phyloP scores from a whole-genome alignment of 2,329 filamentous ascomycete genomes.

The Alternaria gansuensis region DNA sequence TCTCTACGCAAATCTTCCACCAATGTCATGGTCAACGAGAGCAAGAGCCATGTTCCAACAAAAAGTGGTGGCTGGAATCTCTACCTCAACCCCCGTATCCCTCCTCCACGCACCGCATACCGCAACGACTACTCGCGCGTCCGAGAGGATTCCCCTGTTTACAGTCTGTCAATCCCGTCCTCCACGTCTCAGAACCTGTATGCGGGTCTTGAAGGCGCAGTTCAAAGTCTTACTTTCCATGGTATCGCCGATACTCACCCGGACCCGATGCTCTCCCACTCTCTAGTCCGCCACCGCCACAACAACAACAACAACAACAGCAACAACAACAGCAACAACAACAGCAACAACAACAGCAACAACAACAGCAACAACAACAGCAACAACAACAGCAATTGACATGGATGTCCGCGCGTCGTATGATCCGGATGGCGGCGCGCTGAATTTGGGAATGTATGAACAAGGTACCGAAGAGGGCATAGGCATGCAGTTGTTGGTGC shows the following conservation, averaged over 20 bases:
- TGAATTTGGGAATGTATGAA: slow-evolving; percentile 59
- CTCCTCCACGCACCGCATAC: slow-evolving; percentile 26
- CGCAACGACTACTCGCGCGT: slow-evolving; percentile 30
- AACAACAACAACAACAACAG: background rate
- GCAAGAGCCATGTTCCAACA: slow-evolving; percentile 4
- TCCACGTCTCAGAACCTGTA: slow-evolving; percentile 57
- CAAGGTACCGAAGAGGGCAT: slow-evolving; percentile 49
- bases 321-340: too few relatives aligned
- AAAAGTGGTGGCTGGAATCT: slow-evolving; percentile 56
- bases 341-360: too few relatives aligned
- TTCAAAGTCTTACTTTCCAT: slow-evolving; percentile 57
- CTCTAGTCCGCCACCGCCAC: slow-evolving; percentile 24
- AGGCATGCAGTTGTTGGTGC: slow-evolving; percentile 54
- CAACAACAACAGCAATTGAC: background rate
- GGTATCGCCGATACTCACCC: slow-evolving; percentile 55
- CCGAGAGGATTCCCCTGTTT: slow-evolving; percentile 55
- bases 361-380: too few relatives aligned
- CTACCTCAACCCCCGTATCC: slow-evolving; percentile 54
- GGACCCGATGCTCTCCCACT: slow-evolving; percentile 51
- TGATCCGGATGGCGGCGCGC: slow-evolving; percentile 48
- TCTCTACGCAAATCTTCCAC: slow-evolving; percentile 22
- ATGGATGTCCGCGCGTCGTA: slow-evolving; percentile 46
- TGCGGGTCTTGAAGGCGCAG: slow-evolving; percentile 58
- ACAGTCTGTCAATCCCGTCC: slow-evolving; percentile 59
- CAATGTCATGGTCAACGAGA: slow-evolving; percentile 26